Evolutionary conservation across 345 rosid species (phyloP).

Genomic region (Linum trigynum): DNA sequence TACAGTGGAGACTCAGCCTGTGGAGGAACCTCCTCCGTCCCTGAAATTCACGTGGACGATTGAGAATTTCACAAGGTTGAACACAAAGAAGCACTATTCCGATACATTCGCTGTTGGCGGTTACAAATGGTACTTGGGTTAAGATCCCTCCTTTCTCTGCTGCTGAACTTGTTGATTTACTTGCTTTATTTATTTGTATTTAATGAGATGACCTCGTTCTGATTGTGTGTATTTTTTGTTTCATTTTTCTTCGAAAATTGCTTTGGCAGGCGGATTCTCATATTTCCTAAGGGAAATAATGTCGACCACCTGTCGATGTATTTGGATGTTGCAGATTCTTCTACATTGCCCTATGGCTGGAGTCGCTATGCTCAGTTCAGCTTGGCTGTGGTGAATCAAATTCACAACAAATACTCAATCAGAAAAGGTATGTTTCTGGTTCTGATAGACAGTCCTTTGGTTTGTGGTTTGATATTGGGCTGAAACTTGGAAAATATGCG

Average conservation of each 20-base stretch:
- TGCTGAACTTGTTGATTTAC: not conserved
- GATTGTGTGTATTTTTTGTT: not conserved
- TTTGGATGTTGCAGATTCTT: slow-evolving; percentile 19
- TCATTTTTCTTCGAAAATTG: not conserved
- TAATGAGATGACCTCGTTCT: not conserved
- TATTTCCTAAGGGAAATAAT: slow-evolving; percentile 24
- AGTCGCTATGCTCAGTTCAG: slow-evolving; percentile 19
- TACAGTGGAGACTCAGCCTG: slow-evolving; percentile 3
- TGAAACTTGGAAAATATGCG: too few relatives aligned
- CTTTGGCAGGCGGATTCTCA: slow-evolving; percentile 8
- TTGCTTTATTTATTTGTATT: not conserved
- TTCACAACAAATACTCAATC: not conserved
- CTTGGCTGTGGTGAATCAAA: slow-evolving; percentile 19
- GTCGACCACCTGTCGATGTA: slow-evolving; percentile 17
- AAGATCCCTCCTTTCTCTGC: not conserved
- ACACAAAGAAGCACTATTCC: slow-evolving; percentile 12
- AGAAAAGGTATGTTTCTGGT: not conserved
- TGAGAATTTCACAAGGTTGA: slow-evolving; percentile 15
- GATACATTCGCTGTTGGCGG: slow-evolving; percentile 14
- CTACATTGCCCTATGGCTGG: slow-evolving; percentile 22
- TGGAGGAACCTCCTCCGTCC: slow-evolving; percentile 10
- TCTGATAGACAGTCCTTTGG: not conserved
- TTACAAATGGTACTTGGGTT: slow-evolving; percentile 15
- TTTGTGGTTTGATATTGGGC: not conserved
- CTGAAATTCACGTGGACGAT: slow-evolving; percentile 24